These are phyloP conservation scores for Sordaria brevicollis DNA, from an alignment of 495 filamentous ascomycete species.

Conservation along the genomic window DNA sequence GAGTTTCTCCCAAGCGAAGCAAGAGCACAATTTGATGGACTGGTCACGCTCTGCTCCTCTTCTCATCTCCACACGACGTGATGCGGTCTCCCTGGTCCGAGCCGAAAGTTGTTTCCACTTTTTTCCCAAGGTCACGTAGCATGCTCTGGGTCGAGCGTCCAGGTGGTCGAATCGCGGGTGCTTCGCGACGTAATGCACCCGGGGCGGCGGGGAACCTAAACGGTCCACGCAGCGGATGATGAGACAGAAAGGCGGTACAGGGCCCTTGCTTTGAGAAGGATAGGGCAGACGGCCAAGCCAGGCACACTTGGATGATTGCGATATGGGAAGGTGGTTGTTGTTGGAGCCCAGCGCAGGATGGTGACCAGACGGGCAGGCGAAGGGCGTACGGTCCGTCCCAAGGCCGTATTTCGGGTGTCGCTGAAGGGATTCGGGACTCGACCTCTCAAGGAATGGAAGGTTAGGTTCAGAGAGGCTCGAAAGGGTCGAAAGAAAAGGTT, in stretches of 20 bases:
- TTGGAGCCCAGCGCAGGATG: not conserved
- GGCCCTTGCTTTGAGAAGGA: not conserved
- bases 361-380: not conserved
- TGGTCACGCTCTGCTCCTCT: not conserved
- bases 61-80: not conserved
- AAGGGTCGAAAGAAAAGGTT: not conserved
- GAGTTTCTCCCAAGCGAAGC: not conserved
- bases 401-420: not conserved
- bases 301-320: not conserved
- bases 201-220: not conserved
- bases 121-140: not conserved
- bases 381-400: not conserved
- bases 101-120: not conserved
- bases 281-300: not conserved
- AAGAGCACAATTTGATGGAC: not conserved
- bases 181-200: slow-evolving; percentile 5
- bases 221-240: not conserved
- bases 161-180: not conserved
- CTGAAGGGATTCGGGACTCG: not conserved
- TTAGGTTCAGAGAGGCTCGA: not conserved
- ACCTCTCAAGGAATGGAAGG: not conserved
- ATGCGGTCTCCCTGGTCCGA: not conserved
- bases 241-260: not conserved
- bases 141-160: slow-evolving; percentile 1
- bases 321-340: not conserved